A percentile compares a stretch with the other conserved stretches of the same genome.
These are phyloP conservation scores for Wallacemonas rigidus DNA, from an alignment of 208 protist genomes.

Conservation along the genomic window DNA sequence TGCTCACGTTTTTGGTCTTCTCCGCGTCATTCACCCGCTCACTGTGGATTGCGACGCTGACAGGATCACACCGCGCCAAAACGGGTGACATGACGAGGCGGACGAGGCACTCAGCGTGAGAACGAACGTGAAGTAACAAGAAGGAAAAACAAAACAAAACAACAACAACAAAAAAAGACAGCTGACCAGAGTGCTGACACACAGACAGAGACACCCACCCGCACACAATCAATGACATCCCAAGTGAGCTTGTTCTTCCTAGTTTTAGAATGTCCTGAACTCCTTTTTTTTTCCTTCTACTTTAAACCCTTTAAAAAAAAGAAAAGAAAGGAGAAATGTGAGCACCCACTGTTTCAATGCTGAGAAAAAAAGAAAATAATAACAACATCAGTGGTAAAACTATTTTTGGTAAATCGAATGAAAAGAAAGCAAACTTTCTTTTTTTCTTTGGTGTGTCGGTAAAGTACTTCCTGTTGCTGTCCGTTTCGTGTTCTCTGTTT, in stretches of 20 bases:
- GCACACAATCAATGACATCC: not conserved
- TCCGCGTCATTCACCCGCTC: too few species aligned
- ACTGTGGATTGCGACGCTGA: too few species aligned
- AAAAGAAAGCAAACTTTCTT: slow-evolving; percentile 20
- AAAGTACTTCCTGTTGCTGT: not conserved
- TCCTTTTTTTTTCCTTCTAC: slow-evolving; percentile 16
- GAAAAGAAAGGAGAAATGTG: slow-evolving; percentile 20
- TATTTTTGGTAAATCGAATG: slow-evolving; percentile 5
- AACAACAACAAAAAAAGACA: not conserved
- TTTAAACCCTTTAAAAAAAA: not conserved
- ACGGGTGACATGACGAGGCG: too few species aligned
- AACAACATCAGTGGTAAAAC: not conserved
- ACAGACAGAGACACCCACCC: not conserved
- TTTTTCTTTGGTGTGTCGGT: slow-evolving; percentile 14
- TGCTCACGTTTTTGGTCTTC: too few species aligned
- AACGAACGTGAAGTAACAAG: too few species aligned
- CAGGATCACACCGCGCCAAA: too few species aligned
- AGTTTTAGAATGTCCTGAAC: slow-evolving; percentile 18
- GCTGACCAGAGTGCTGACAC: not conserved
- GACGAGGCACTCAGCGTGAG: too few species aligned
- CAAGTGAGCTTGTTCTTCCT: slow-evolving; percentile 11
- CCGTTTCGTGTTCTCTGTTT: too few species aligned
- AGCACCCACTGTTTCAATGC: not conserved
- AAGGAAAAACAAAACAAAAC: not conserved
- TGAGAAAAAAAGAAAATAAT: not conserved